Percentiles rank a stretch among this genome's conserved stretches.
Evolutionary conservation across 345 rosid species (phyloP).

Genomic region (Pistacia atlantica): DNA sequence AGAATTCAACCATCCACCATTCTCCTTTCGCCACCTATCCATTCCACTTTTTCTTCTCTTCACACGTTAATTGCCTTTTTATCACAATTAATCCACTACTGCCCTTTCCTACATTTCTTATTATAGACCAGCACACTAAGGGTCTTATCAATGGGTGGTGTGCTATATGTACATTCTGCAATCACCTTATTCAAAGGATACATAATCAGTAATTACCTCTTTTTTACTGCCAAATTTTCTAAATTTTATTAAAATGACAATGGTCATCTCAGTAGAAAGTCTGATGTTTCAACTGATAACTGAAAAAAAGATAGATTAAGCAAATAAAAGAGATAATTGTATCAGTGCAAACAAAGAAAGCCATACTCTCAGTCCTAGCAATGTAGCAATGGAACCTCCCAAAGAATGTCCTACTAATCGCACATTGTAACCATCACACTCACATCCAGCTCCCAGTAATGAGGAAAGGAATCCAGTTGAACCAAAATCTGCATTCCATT

Average conservation of each 20-base stretch:
- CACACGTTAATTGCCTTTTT: too few relatives aligned
- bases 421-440: slow-evolving; percentile 82
- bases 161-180: neutral
- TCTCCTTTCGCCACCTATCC: too few relatives aligned
- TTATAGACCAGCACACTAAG: too few relatives aligned
- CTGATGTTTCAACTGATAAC: slow-evolving; percentile 1
- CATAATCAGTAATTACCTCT: neutral
- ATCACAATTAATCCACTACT: too few relatives aligned
- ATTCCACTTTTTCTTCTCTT: too few relatives aligned
- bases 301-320: neutral
- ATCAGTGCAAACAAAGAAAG: slow-evolving; percentile 15
- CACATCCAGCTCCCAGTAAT: slow-evolving; percentile 78
- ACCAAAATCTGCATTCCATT: slow-evolving; percentile 38
- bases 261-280: neutral
- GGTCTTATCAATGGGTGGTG: too few relatives aligned
- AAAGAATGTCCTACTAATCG: slow-evolving; percentile 87
- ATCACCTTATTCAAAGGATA: neutral
- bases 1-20: too few relatives aligned
- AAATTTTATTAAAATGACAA: neutral
- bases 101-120: too few relatives aligned
- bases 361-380: slow-evolving; percentile 83
- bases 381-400: slow-evolving; percentile 88
- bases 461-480: slow-evolving; percentile 69
- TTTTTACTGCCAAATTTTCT: too few relatives aligned
- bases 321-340: slow-evolving; percentile 13